Evolutionary conservation across 192 early-diverging fungal species (phyloP).

Genomic region (Radiomyces spectabilis): DNA sequence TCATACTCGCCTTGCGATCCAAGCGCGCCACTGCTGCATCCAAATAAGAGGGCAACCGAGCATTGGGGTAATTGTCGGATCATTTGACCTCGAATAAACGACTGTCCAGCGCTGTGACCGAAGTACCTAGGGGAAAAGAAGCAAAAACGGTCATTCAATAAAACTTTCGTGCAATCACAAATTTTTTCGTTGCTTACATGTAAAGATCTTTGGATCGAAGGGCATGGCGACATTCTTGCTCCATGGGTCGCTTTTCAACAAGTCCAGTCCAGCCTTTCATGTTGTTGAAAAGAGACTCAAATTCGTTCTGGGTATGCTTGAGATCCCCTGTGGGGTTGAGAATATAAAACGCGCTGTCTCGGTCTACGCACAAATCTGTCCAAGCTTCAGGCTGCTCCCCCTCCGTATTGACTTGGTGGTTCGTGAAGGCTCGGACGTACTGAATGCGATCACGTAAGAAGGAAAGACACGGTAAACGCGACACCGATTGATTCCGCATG

Average conservation of each 20-base stretch:
- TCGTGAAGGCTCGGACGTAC: constrained; percentile 1
- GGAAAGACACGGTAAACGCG: constrained; percentile 71
- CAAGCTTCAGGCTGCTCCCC: constrained; percentile 1
- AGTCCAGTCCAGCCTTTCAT: constrained; percentile 62
- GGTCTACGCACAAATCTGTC: constrained; percentile 37
- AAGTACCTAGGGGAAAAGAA: constrained; percentile 57
- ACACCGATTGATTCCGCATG: constrained; percentile 63
- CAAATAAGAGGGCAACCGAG: constrained; percentile 79
- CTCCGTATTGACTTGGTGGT: not conserved
- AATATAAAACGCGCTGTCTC: constrained; percentile 62
- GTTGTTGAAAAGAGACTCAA: constrained; percentile 35
- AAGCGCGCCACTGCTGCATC: constrained; percentile 89
- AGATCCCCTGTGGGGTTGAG: constrained; percentile 91
- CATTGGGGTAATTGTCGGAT: constrained; percentile 61
- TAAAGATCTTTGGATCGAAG: constrained; percentile 28
- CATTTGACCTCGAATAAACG: constrained; percentile 60
- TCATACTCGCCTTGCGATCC: constrained; percentile 79
- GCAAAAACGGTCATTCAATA: too few species aligned
- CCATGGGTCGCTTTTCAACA: constrained; percentile 57
- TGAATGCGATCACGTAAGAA: constrained; percentile 60
- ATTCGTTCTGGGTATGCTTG: constrained; percentile 69
- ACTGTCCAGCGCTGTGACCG: constrained; percentile 92
- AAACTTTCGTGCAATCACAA: too few species aligned
- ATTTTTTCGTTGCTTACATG: constrained; percentile 38
- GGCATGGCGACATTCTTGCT: constrained; percentile 50